Conservation (phyloP, 2,329 filamentous ascomycete genomes). For the Sclerotinia trifoliorum region DNA sequence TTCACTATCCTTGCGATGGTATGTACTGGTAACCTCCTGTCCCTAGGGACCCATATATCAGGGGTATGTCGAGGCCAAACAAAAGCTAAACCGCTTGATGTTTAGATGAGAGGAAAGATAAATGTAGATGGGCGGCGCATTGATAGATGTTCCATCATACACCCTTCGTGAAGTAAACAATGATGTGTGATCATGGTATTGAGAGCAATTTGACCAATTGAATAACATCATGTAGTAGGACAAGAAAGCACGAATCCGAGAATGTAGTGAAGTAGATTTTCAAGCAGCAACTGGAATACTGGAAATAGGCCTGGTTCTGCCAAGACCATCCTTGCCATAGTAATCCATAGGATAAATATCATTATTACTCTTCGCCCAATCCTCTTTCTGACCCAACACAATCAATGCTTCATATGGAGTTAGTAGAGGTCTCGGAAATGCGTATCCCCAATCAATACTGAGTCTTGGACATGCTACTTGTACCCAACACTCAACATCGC, state of each 20-base stretch:
- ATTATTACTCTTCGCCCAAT: slow-evolving; percentile 61
- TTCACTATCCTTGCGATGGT: slow-evolving; percentile 56
- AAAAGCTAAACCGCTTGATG: not conserved
- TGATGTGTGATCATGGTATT: not conserved
- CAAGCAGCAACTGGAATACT: slow-evolving; percentile 28
- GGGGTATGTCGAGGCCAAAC: slow-evolving; percentile 36
- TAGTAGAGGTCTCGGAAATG: slow-evolving; percentile 81
- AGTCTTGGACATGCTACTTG: slow-evolving; percentile 95
- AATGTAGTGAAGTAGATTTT: not conserved
- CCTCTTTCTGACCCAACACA: slow-evolving; percentile 74
- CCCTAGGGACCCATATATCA: slow-evolving; percentile 57
- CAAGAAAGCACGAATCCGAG: not conserved
- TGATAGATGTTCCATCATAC: not conserved
- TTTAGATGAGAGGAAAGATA: too few species aligned
- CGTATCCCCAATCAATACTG: slow-evolving; percentile 99
- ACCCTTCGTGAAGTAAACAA: not conserved
- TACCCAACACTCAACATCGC: slow-evolving; percentile 95
- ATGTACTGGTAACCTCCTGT: slow-evolving; percentile 61
- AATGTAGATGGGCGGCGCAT: not conserved
- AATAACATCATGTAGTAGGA: not conserved
- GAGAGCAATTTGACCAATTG: not conserved
- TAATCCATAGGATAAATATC: slow-evolving; percentile 97
- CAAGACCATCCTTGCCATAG: slow-evolving; percentile 87
- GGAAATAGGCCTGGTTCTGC: slow-evolving; percentile 60
- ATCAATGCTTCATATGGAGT: slow-evolving; percentile 96